phyloP scores from a whole-genome alignment of 306 rosid genomes.

The Cucurbita pepo region DNA sequence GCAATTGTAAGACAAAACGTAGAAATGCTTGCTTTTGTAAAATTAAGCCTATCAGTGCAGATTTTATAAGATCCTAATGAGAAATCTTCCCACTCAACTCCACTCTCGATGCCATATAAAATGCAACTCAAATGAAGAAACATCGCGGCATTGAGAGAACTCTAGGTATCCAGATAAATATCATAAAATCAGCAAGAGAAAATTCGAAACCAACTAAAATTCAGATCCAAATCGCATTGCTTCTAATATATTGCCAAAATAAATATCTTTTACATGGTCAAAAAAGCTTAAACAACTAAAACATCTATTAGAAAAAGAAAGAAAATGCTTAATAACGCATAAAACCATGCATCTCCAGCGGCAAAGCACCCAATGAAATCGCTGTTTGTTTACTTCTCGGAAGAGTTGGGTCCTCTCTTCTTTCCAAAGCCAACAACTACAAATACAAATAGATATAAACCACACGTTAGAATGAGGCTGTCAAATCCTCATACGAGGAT shows the following conservation, averaged over 20 bases:
- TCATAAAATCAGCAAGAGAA: neutral
- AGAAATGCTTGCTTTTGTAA: too few relatives aligned
- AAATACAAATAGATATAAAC: neutral
- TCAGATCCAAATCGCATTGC: neutral
- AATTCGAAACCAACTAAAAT: neutral
- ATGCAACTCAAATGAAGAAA: neutral
- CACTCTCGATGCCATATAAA: neutral
- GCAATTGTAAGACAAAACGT: too few relatives aligned
- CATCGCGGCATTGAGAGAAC: neutral
- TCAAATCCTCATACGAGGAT: conserved; percentile 9
- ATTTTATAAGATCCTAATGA: too few relatives aligned
- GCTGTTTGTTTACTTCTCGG: conserved; percentile 7
- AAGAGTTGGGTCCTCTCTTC: conserved; percentile 18
- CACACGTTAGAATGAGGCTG: neutral
- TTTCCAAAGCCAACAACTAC: conserved; percentile 13
- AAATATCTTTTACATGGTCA: neutral
- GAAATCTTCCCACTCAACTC: too few relatives aligned
- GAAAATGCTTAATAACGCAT: neutral
- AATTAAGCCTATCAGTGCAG: too few relatives aligned
- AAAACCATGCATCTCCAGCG: neutral
- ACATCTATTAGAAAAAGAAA: neutral
- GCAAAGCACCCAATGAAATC: neutral
- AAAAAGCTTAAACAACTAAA: neutral
- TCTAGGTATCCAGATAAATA: neutral
- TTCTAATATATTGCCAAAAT: neutral